Percentiles rank a stretch among this genome's conserved stretches.
phyloP scores from a whole-genome alignment of 2,329 filamentous ascomycete species.

The Colletotrichum paranaense region DNA sequence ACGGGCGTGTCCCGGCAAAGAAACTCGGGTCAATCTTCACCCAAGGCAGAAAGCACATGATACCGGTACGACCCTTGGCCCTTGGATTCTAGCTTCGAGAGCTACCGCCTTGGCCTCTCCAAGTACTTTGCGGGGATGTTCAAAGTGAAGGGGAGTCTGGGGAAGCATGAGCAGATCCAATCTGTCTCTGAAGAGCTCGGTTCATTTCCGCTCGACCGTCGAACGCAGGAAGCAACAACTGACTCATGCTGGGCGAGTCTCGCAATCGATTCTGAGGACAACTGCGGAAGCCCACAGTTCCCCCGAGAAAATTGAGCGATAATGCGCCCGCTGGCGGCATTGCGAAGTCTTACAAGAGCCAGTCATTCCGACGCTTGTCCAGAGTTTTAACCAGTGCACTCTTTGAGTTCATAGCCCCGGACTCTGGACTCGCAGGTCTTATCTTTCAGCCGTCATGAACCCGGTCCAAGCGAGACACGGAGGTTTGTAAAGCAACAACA shows the following conservation, averaged over 20 bases:
- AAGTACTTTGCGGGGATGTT: conserved; percentile 27
- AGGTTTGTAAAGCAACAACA: neutral
- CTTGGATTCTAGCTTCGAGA: conserved; percentile 4
- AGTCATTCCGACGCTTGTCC: neutral
- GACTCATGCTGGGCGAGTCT: conserved; percentile 25
- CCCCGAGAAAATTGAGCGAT: conserved; percentile 25
- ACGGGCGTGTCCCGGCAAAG: conserved; percentile 26
- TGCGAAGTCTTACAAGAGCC: conserved; percentile 2
- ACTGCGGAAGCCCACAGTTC: conserved; percentile 3
- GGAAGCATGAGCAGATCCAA: conserved; percentile 35
- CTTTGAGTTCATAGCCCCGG: conserved; percentile 1
- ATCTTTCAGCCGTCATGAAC: neutral
- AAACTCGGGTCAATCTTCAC: conserved; percentile 31
- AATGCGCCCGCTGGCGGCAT: conserved; percentile 13
- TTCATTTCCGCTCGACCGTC: conserved; percentile 34
- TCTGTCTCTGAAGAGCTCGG: conserved; percentile 25
- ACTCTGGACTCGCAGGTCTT: neutral
- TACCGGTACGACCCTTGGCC: conserved; percentile 1
- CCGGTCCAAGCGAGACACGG: conserved; percentile 4
- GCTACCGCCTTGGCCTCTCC: conserved; percentile 21
- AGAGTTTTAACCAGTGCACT: neutral
- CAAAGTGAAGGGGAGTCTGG: conserved; percentile 24
- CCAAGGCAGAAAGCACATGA: conserved; percentile 23
- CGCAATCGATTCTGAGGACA: conserved; percentile 5
- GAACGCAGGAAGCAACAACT: neutral